Conservation (phyloP, 345 rosid genomes). For the Pugionium dolabratum region DNA sequence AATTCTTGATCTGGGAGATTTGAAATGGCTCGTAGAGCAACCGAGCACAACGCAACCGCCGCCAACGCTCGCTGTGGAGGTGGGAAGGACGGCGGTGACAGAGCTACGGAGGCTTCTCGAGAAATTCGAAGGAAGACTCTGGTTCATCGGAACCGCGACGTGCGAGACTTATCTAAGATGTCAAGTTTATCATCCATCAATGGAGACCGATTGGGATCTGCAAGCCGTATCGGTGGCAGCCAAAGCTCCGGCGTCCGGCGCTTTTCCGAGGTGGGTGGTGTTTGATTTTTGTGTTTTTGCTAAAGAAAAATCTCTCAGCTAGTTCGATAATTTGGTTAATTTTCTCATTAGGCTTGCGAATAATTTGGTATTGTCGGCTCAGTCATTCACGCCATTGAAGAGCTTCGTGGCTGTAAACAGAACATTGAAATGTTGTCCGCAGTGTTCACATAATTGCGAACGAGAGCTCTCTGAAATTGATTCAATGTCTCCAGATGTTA, state of each 20-base stretch:
- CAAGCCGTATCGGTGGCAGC: constrained; percentile 88
- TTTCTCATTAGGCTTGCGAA: constrained; percentile 52
- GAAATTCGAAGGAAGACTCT: constrained; percentile 55
- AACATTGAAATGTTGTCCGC: constrained; percentile 61
- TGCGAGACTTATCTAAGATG: constrained; percentile 93
- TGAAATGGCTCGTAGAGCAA: constrained; percentile 91
- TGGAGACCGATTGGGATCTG: constrained; percentile 96
- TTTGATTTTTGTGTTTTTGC: constrained; percentile 4
- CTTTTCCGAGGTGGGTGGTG: constrained; percentile 60
- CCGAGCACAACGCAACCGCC: constrained; percentile 36
- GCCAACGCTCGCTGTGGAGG: constrained; percentile 41
- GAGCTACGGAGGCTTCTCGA: constrained; percentile 67
- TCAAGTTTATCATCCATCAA: constrained; percentile 86
- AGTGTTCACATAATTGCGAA: constrained; percentile 66
- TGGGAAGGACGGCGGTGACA: constrained; percentile 52
- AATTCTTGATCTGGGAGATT: constrained; percentile 83
- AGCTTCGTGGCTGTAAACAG: constrained; percentile 51
- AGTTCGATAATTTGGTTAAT: not conserved
- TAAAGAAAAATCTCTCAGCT: constrained; percentile 11
- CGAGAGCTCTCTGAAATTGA: constrained; percentile 64
- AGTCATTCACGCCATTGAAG: constrained; percentile 65
- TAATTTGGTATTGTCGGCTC: constrained; percentile 57
- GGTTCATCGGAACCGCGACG: constrained; percentile 96
- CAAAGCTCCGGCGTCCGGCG: constrained; percentile 59
- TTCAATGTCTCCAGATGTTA: constrained; percentile 51